Evolutionary conservation across 2,329 filamentous ascomycete genomes (phyloP), one percentile per base, ranked within the genome.

Genomic region (Graphilbum fragrans): DNA sequence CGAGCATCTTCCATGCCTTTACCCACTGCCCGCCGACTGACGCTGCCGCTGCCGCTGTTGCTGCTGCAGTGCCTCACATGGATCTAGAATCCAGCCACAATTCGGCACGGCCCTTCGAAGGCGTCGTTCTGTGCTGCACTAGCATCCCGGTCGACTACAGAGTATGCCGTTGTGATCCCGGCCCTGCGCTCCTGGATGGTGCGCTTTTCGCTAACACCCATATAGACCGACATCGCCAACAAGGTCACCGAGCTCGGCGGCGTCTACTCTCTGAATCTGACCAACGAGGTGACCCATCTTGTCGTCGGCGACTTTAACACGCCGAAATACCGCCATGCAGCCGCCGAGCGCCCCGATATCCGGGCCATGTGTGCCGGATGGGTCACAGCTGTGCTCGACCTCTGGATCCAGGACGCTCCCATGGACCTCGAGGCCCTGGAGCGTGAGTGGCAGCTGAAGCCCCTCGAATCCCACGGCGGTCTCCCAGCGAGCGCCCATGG

Each of bases 301-400:
- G 74, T 98, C 48, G 86, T 94, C 47, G 92, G 88, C 58, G 80
- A 84, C 53, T 83, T 86, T 53, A 77, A 90, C 57, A 96, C 90
- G 1, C 77, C 83, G 38, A 98, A 98, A 61, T 98, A 98, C 63
- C 82, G 80, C 59, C 94, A 94, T 67, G 90, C 96, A 54, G 92
- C 90, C 41, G 85, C 81, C 55, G 83, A 90, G 58, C 76, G 92
- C 40, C 78, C 82, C 37, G 92, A 98, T 55, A 80, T 98, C 54
- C 79, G 77, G 56, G 80, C 87, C 38, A 80, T 98, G 64, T 75
- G 75, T 35, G 75, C 81, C n/a, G 73, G 76, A 53, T 98, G 87
- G 85, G 72, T 98, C 38, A 79, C 90, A 42, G 83, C 82, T 16
- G 72, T 95, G 17, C 74, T 84, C 21, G 68, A 80, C 21, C 67